phyloP scores from a whole-genome alignment of 1,284 basidiomycete genomes.

The Rhodofomes roseus region DNA sequence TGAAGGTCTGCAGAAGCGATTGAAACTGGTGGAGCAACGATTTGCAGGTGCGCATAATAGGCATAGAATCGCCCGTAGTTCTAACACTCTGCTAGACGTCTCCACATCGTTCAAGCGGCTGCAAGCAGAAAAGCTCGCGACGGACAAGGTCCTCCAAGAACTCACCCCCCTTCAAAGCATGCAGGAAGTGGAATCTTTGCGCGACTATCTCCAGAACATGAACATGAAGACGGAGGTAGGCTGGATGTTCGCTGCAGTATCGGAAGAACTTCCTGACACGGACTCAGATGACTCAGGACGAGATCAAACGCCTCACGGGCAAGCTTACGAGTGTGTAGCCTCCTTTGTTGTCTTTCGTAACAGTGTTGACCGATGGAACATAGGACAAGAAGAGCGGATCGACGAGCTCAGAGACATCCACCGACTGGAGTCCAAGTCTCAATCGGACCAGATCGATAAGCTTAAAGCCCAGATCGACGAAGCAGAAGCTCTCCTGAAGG shows the following conservation, averaged over 20 bases:
- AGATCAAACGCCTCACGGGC: constrained; percentile 68
- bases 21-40: constrained; percentile 67
- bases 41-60: constrained; percentile 51
- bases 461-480: constrained; percentile 68
- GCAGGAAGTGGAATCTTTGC: constrained; percentile 62
- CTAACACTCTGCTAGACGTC: constrained; percentile 45
- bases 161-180: constrained; percentile 70
- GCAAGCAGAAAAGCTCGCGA: constrained; percentile 65
- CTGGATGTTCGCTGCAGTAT: neutral
- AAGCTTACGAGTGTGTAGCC: constrained; percentile 64
- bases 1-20: constrained; percentile 57
- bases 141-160: constrained; percentile 71
- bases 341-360: neutral
- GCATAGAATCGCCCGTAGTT: constrained; percentile 3
- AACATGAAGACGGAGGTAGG: constrained; percentile 68
- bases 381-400: constrained; percentile 81
- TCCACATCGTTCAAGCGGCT: constrained; percentile 73
- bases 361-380: constrained; percentile 4
- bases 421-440: constrained; percentile 71
- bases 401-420: constrained; percentile 85
- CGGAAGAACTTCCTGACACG: no score
- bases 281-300: constrained; percentile 60
- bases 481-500: constrained; percentile 62
- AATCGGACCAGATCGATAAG: constrained; percentile 67
- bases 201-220: constrained; percentile 70